Percentiles rank a stretch among this genome's conserved stretches.
Conservation (phyloP, 2,329 filamentous ascomycete species). For the Pseudogymnoascus sp. region DNA sequence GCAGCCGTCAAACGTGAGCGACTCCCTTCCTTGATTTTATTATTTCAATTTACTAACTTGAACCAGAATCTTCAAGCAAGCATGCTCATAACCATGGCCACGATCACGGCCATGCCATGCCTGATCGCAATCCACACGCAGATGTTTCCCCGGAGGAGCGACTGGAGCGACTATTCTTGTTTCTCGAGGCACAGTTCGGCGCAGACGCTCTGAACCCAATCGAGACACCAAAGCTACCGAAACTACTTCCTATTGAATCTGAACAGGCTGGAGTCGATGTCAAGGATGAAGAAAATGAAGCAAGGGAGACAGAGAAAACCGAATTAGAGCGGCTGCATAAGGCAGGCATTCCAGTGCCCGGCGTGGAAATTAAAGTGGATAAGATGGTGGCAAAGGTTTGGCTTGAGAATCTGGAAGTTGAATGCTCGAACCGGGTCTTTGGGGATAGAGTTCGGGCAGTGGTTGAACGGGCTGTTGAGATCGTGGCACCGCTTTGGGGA, state of each 20-base stretch:
- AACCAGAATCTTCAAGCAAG: constrained; percentile 51
- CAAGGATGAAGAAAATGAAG: constrained; percentile 30
- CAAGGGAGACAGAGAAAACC: constrained; percentile 34
- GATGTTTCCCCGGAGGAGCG: constrained; percentile 65
- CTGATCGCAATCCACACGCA: constrained; percentile 62
- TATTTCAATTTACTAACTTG: constrained; percentile 13
- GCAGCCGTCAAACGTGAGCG: constrained; percentile 81
- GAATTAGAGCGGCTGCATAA: constrained; percentile 74
- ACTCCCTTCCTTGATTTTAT: neutral
- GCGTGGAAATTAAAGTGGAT: constrained; percentile 78
- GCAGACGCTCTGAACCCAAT: constrained; percentile 73
- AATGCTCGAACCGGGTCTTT: constrained; percentile 70
- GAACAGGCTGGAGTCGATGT: constrained; percentile 15
- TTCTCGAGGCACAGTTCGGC: constrained; percentile 95
- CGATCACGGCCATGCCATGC: constrained; percentile 32
- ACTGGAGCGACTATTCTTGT: constrained; percentile 81
- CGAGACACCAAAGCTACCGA: constrained; percentile 49
- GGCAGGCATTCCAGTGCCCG: constrained; percentile 83
- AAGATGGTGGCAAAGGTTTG: constrained; percentile 82
- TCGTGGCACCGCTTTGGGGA: constrained; percentile 66
- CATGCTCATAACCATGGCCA: constrained; percentile 43
- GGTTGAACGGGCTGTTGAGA: constrained; percentile 82
- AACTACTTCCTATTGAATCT: constrained; percentile 26
- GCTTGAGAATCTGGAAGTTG: constrained; percentile 86
- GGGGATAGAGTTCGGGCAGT: constrained; percentile 81